Conservation (phyloP, 768 basidiomycete genomes). For the Boletus reticuloceps region DNA sequence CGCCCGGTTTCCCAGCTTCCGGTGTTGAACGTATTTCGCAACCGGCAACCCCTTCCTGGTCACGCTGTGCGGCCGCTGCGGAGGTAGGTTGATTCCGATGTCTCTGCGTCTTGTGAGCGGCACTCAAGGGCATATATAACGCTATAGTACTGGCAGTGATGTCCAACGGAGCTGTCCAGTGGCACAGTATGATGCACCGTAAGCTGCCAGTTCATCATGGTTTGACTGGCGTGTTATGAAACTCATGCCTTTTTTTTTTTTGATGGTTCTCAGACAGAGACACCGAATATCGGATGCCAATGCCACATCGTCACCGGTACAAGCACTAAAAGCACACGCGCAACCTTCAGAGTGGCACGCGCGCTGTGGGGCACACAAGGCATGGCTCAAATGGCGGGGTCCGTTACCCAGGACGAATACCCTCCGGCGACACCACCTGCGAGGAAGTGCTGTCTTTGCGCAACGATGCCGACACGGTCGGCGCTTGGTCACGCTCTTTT, state of each 20-base stretch:
- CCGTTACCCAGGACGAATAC: conserved; percentile 8
- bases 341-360: not conserved
- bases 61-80: not conserved
- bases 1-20: conserved; percentile 11
- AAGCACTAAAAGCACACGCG: not conserved
- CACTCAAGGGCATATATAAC: not conserved
- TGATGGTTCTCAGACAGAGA: not conserved
- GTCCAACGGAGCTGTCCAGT: not conserved
- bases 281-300: not conserved
- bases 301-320: not conserved
- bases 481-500: conserved; percentile 7
- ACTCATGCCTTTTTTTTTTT: not conserved
- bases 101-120: not conserved
- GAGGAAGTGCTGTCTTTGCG: conserved; percentile 12
- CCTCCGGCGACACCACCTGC: not conserved
- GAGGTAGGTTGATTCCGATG: conserved; percentile 4
- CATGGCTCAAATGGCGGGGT: conserved; percentile 21
- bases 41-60: not conserved
- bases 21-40: conserved; percentile 18
- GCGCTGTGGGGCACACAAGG: not conserved
- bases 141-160: not conserved
- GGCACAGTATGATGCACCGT: not conserved
- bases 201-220: not conserved
- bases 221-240: not conserved
- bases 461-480: conserved; percentile 2